Evolutionary conservation across 2,329 filamentous ascomycete species (phyloP).

Genomic region (Cryphonectria japonica): DNA sequence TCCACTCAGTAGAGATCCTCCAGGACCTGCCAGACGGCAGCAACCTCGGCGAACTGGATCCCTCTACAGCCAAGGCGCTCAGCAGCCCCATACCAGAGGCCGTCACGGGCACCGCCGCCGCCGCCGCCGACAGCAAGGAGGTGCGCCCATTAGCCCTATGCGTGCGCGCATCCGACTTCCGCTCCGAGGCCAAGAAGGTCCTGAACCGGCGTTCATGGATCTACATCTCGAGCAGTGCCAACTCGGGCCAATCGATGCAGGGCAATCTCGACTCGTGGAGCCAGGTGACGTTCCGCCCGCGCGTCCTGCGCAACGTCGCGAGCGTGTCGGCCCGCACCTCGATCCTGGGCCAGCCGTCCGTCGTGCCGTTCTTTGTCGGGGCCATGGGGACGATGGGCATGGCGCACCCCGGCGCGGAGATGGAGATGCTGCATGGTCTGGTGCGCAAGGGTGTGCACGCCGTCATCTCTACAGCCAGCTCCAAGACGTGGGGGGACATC

Average conservation of each 20-base stretch:
- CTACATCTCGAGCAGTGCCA: constrained; percentile 38
- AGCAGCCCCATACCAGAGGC: constrained; percentile 22
- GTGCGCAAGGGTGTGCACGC: constrained; percentile 51
- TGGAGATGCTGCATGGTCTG: constrained; percentile 52
- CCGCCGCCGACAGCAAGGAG: constrained; percentile 22
- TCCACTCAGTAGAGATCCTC: constrained; percentile 38
- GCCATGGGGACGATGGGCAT: constrained; percentile 50
- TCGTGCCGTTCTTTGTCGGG: constrained; percentile 53
- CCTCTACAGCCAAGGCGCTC: constrained; percentile 33
- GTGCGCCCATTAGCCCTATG: constrained; percentile 38
- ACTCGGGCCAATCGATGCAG: constrained; percentile 37
- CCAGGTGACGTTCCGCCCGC: constrained; percentile 33
- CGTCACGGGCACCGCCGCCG: constrained; percentile 1
- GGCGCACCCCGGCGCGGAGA: constrained; percentile 46
- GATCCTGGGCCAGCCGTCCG: constrained; percentile 49
- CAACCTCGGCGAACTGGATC: constrained; percentile 36
- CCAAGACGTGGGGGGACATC: constrained; percentile 39
- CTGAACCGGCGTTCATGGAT: constrained; percentile 62
- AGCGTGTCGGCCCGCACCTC: constrained; percentile 31
- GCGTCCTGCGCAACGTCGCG: constrained; percentile 38
- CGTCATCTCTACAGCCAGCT: constrained; percentile 31
- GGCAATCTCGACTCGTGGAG: constrained; percentile 34
- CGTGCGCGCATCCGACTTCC: constrained; percentile 53
- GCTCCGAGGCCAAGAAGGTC: constrained; percentile 49
- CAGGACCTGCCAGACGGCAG: constrained; percentile 38